phyloP scores from a whole-genome alignment of 2,329 filamentous ascomycete genomes.

The Hypoxylon sp. region DNA sequence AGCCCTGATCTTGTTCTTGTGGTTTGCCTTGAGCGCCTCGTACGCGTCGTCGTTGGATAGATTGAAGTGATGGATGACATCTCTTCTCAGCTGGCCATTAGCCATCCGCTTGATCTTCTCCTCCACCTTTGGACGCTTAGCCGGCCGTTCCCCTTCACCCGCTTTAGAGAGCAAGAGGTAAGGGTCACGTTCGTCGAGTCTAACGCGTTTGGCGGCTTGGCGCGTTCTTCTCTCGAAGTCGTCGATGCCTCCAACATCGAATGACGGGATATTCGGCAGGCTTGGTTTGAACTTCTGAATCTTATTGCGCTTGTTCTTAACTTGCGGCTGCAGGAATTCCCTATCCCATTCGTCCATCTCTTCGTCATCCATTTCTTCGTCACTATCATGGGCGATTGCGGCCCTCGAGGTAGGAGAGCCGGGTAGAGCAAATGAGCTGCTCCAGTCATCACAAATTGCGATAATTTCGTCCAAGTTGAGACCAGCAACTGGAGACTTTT shows the following conservation, averaged over 20 bases:
- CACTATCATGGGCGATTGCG: slow-evolving; percentile 54
- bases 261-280: slow-evolving; percentile 68
- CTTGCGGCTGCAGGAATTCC: slow-evolving; percentile 66
- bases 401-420: slow-evolving; percentile 37
- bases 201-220: slow-evolving; percentile 80
- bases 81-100: slow-evolving; percentile 76
- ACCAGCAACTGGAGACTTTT: slow-evolving; percentile 77
- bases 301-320: slow-evolving; percentile 80
- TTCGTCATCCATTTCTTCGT: slow-evolving; percentile 69
- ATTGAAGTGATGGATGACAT: slow-evolving; percentile 87
- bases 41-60: slow-evolving; percentile 97
- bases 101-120: slow-evolving; percentile 74
- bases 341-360: slow-evolving; percentile 74
- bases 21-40: slow-evolving; percentile 94
- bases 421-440: slow-evolving; percentile 65
- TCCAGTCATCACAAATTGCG: slow-evolving; percentile 89
- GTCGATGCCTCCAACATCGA: slow-evolving; percentile 79
- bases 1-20: slow-evolving; percentile 94
- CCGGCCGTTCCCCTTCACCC: slow-evolving; percentile 71
- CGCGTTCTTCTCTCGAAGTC: slow-evolving; percentile 81
- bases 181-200: slow-evolving; percentile 89
- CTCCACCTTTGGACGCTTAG: slow-evolving; percentile 69
- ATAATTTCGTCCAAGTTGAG: slow-evolving; percentile 84
- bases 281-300: slow-evolving; percentile 67
- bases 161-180: slow-evolving; percentile 83